These are phyloP conservation scores for Polyplosphaeria fusca DNA, from an alignment of 495 filamentous ascomycete genomes.

Conservation along the genomic window DNA sequence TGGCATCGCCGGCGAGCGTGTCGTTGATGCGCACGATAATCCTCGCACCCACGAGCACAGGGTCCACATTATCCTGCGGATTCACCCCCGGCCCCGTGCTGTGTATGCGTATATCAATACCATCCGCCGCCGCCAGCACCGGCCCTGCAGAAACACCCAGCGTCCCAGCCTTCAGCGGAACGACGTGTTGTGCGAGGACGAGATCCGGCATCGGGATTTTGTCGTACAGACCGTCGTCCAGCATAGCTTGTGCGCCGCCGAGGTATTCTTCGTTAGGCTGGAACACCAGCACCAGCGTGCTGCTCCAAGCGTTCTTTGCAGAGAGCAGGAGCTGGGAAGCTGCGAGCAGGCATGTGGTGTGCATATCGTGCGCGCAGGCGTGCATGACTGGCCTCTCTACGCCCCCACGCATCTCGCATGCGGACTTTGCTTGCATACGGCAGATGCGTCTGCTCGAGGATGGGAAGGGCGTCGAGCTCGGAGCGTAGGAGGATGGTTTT, in stretches of 20 bases:
- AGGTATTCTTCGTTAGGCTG: slow-evolving; percentile 59
- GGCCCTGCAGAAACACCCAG: not conserved
- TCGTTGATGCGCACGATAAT: too few species aligned
- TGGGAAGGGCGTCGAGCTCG: slow-evolving; percentile 61
- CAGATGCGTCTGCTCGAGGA: slow-evolving; percentile 55
- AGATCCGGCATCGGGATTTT: slow-evolving; percentile 52
- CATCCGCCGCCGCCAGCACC: too few species aligned
- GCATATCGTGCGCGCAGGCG: slow-evolving; percentile 65
- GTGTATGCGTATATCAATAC: too few species aligned
- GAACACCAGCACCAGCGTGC: slow-evolving; percentile 57
- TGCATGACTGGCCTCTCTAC: slow-evolving; percentile 58
- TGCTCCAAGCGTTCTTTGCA: slow-evolving; percentile 48
- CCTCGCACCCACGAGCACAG: too few species aligned
- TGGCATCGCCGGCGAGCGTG: too few species aligned
- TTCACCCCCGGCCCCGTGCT: too few species aligned
- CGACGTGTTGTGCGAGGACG: slow-evolving; percentile 57
- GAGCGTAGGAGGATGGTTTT: slow-evolving; percentile 55
- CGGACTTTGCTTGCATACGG: slow-evolving; percentile 52
- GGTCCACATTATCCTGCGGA: too few species aligned
- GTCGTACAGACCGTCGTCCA: slow-evolving; percentile 59
- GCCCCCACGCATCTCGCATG: slow-evolving; percentile 45
- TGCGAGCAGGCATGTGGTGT: slow-evolving; percentile 53
- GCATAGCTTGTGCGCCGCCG: slow-evolving; percentile 58
- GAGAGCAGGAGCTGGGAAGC: slow-evolving; percentile 46
- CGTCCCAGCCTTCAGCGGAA: slow-evolving; percentile 38